Conservation (phyloP, 179 eudicot species). For the Silene coronaria region DNA sequence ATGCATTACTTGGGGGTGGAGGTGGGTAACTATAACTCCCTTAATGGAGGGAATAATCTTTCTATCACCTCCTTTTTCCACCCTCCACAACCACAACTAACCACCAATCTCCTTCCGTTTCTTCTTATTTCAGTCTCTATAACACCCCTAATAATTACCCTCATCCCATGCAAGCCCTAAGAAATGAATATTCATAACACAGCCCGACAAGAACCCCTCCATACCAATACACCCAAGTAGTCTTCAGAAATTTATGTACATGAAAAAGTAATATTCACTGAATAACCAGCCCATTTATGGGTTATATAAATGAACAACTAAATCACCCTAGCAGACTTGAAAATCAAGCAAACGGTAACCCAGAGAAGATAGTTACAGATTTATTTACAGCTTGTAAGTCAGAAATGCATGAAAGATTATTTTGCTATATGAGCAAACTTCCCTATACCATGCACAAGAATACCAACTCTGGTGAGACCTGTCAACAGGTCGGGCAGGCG, state of each 20-base stretch:
- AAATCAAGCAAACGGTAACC: neutral
- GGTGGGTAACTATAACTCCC: no score
- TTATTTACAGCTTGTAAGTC: neutral
- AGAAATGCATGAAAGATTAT: neutral
- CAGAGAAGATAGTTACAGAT: neutral
- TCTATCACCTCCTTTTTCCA: no score
- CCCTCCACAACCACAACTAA: no score
- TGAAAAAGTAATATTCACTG: neutral
- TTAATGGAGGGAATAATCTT: no score
- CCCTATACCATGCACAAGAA: neutral
- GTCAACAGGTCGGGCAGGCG: no score
- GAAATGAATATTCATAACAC: neutral
- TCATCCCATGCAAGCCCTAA: no score
- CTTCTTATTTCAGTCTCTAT: no score
- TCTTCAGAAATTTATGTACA: neutral
- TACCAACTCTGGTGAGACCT: no score
- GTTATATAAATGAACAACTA: conserved; percentile 1
- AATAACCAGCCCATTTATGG: neutral
- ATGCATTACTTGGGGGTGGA: no score
- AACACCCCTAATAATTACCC: no score
- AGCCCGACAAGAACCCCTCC: neutral
- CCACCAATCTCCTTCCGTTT: no score
- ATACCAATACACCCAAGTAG: neutral
- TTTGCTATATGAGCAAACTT: neutral
- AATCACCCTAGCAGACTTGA: conserved; percentile 6